Evolutionary conservation across 352 stramenopile genomes (phyloP).

Genomic region (Phytophthora citricola): DNA sequence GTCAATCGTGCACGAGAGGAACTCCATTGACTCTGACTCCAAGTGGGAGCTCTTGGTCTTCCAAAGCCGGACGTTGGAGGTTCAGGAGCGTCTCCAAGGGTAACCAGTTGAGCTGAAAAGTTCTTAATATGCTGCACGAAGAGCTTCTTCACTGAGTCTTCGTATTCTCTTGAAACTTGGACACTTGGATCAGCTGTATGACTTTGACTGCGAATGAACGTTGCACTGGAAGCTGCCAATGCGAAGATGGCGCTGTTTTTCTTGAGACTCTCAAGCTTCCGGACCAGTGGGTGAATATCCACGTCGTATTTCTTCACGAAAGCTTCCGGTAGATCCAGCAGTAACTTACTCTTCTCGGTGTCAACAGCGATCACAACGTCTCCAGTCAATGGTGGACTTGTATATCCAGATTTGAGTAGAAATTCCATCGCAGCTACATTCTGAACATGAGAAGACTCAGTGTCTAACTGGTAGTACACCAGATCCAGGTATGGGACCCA

Average conservation of each 20-base stretch:
- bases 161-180: slow-evolving; percentile 48
- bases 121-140: slow-evolving; percentile 62
- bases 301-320: slow-evolving; percentile 73
- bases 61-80: background rate
- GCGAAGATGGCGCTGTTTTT: slow-evolving; percentile 49
- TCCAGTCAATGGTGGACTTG: slow-evolving; percentile 33
- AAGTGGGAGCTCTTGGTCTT: slow-evolving; percentile 15
- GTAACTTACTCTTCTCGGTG: slow-evolving; percentile 48
- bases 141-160: slow-evolving; percentile 60
- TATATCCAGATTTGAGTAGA: slow-evolving; percentile 40
- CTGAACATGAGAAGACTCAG: slow-evolving; percentile 26
- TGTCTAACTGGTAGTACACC: slow-evolving; percentile 60
- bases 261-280: slow-evolving; percentile 68
- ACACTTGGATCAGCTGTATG: slow-evolving; percentile 34
- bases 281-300: slow-evolving; percentile 68
- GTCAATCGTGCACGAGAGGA: slow-evolving; percentile 26
- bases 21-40: slow-evolving; percentile 19
- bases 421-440: slow-evolving; percentile 62
- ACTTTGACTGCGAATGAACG: slow-evolving; percentile 26
- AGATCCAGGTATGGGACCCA: slow-evolving; percentile 76
- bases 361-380: slow-evolving; percentile 76
- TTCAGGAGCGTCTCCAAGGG: slow-evolving; percentile 57
- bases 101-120: slow-evolving; percentile 65
- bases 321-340: slow-evolving; percentile 69
- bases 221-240: slow-evolving; percentile 21